phyloP scores from a whole-genome alignment of 2,329 filamentous ascomycete species.

The Penicillium sp. region DNA sequence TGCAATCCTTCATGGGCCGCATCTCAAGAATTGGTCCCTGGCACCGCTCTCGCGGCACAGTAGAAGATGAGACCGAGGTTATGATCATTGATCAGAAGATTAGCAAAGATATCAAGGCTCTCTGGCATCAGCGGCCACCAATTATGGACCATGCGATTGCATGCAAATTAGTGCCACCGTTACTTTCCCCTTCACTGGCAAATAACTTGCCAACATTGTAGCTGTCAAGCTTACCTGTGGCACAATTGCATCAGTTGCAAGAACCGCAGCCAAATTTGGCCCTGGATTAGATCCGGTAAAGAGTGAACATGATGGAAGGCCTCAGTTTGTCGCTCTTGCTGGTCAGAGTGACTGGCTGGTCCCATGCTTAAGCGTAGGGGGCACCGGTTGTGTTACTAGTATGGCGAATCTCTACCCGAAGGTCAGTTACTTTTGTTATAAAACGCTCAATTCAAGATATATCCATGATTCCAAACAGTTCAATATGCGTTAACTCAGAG shows the following conservation, averaged over 20 bases:
- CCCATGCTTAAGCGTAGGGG: conserved; percentile 56
- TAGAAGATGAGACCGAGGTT: conserved; percentile 57
- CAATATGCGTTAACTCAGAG: neutral
- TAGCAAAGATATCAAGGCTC: conserved; percentile 46
- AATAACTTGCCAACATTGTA: conserved; percentile 47
- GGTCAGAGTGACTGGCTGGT: conserved; percentile 48
- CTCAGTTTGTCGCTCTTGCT: conserved; percentile 36
- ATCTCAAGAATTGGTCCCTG: conserved; percentile 56
- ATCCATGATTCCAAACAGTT: neutral
- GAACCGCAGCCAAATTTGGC: conserved; percentile 34
- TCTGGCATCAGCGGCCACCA: conserved; percentile 51
- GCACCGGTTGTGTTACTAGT: conserved; percentile 58
- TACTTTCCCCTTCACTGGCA: conserved; percentile 49
- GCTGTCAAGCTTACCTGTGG: conserved; percentile 38
- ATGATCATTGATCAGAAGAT: conserved; percentile 54
- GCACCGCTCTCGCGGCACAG: conserved; percentile 54
- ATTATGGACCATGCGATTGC: conserved; percentile 56
- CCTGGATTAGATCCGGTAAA: conserved; percentile 17
- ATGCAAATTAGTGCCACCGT: conserved; percentile 47
- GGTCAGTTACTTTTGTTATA: conserved; percentile 17
- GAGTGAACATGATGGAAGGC: neutral
- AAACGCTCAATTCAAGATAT: neutral
- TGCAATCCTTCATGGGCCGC: conserved; percentile 55
- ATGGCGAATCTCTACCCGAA: conserved; percentile 61
- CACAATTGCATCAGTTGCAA: conserved; percentile 39